phyloP scores from a whole-genome alignment of 306 rosid genomes.

The Herpetospermum pedunculosum region DNA sequence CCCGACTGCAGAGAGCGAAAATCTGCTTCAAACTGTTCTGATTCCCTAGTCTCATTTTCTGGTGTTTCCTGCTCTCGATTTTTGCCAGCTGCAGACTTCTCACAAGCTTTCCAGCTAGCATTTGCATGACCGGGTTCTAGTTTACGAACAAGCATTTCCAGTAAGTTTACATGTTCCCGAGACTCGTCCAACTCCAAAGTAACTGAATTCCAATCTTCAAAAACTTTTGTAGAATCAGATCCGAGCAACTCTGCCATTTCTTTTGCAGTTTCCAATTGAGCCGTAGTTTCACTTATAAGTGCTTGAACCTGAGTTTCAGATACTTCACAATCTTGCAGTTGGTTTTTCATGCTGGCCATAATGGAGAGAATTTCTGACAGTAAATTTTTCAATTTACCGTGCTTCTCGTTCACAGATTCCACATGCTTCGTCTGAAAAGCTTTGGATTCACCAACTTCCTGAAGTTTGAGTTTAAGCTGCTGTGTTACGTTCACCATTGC shows the following conservation, averaged over 20 bases:
- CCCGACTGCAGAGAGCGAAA: constrained; percentile 36
- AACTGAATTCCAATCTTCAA: constrained; percentile 40
- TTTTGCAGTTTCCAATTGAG: constrained; percentile 60
- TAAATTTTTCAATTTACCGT: constrained; percentile 41
- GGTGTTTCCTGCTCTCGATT: background rate
- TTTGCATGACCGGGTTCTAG: constrained; percentile 21
- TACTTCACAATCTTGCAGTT: constrained; percentile 42
- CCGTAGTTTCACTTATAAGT: constrained; percentile 40
- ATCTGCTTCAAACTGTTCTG: constrained; percentile 22
- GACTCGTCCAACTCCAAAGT: constrained; percentile 52
- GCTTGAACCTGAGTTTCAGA: constrained; percentile 58
- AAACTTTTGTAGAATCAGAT: constrained; percentile 35
- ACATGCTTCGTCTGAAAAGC: constrained; percentile 34
- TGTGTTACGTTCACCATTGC: constrained; percentile 43
- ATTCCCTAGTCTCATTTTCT: constrained; percentile 14
- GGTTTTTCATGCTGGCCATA: constrained; percentile 51
- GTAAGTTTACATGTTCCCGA: constrained; percentile 30
- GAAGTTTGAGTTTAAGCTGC: constrained; percentile 61
- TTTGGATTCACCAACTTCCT: constrained; percentile 35
- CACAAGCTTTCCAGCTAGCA: constrained; percentile 1
- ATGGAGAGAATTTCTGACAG: constrained; percentile 53
- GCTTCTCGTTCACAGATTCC: constrained; percentile 37
- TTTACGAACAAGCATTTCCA: constrained; percentile 42
- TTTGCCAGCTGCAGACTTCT: constrained; percentile 1
- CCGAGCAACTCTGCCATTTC: constrained; percentile 40